Conservation (phyloP, 169 alveolate genomes). For the Pseudocohnilembus persalinus region DNA sequence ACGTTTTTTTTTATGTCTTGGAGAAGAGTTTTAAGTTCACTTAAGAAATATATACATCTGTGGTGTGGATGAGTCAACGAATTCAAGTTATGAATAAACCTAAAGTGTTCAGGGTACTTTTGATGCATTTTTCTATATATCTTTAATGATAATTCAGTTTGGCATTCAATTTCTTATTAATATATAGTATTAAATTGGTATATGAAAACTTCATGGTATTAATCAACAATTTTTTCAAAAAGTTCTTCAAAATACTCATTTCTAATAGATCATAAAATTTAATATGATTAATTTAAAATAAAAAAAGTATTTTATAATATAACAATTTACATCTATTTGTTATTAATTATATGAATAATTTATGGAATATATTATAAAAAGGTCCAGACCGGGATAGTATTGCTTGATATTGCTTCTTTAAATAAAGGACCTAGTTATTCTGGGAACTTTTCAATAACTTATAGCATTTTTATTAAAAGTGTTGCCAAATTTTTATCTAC, state of each 20-base stretch:
- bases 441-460: conserved; percentile 64
- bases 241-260: conserved; percentile 55
- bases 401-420: conserved; percentile 44
- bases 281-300: no score
- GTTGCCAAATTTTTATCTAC: conserved; percentile 8
- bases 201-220: conserved; percentile 28
- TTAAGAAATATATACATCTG: conserved; percentile 72
- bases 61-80: conserved; percentile 85
- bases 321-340: conserved; percentile 23
- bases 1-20: no score
- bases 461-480: conserved; percentile 57
- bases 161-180: conserved; percentile 6
- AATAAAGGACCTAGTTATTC: conserved; percentile 54
- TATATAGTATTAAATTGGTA: conserved; percentile 36
- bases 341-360: conserved; percentile 56
- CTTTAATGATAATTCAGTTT: neutral
- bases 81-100: conserved; percentile 75
- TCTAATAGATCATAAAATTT: neutral
- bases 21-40: no score
- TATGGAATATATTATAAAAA: conserved; percentile 68
- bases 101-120: conserved; percentile 33
- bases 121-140: conserved; percentile 17
- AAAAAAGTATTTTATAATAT: no score
- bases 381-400: conserved; percentile 67
- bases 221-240: conserved; percentile 30